Evolutionary conservation across 495 filamentous ascomycete species (phyloP).

Genomic region (Penicillium parvum): DNA sequence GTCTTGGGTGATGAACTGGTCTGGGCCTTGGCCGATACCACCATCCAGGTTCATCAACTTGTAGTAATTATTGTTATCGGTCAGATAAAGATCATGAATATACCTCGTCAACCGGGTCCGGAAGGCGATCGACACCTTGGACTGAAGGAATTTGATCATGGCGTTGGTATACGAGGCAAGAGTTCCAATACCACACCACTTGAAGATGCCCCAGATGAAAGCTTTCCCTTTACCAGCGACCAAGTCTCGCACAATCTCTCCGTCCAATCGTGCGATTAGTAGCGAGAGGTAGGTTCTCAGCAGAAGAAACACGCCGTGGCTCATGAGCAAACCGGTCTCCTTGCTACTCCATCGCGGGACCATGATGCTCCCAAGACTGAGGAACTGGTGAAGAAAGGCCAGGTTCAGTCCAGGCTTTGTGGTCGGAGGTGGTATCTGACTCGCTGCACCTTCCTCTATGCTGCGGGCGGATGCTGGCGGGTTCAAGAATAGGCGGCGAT

Average conservation of each 20-base stretch:
- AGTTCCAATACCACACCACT: conserved; percentile 69
- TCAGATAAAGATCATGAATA: conserved; percentile 95
- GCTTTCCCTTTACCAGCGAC: conserved; percentile 86
- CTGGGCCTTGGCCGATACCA: conserved; percentile 82
- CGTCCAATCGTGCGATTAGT: conserved; percentile 87
- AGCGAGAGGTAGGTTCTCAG: conserved; percentile 91
- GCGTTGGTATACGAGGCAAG: conserved; percentile 90
- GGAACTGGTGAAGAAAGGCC: conserved; percentile 96
- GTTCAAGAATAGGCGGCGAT: conserved; percentile 87
- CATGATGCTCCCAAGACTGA: conserved; percentile 95
- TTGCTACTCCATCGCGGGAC: conserved; percentile 92
- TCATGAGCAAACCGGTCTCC: conserved; percentile 82
- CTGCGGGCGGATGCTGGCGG: conserved; percentile 74
- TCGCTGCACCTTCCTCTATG: conserved; percentile 57
- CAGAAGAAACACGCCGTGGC: conserved; percentile 65
- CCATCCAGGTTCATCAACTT: conserved; percentile 93
- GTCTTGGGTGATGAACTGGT: conserved; percentile 98
- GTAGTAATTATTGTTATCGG: conserved; percentile 92
- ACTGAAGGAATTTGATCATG: conserved; percentile 97
- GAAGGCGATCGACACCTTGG: conserved; percentile 97
- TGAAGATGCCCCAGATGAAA: conserved; percentile 85
- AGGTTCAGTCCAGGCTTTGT: conserved; percentile 91
- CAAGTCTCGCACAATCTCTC: conserved; percentile 92
- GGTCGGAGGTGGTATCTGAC: conserved; percentile 74
- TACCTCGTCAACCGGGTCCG: conserved; percentile 93